Percentiles rank a stretch among this genome's conserved stretches.
Evolutionary conservation across 2,329 filamentous ascomycete genomes (phyloP).

Genomic region (Pseudonectria foliicola): DNA sequence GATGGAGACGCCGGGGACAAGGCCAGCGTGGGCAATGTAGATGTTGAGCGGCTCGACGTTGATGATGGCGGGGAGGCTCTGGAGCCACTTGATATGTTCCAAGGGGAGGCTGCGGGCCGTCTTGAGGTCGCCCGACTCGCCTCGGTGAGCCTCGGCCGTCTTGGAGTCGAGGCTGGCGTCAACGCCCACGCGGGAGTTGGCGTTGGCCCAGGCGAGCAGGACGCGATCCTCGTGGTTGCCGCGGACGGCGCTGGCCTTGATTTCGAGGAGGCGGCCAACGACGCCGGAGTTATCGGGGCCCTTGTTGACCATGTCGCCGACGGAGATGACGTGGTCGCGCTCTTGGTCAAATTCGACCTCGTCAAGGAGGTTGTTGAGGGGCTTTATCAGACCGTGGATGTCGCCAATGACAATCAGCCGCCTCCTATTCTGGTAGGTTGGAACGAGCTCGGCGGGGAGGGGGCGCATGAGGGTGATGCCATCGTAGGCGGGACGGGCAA

Average conservation of each 20-base stretch:
- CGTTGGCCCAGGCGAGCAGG: constrained; percentile 52
- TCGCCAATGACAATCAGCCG: constrained; percentile 81
- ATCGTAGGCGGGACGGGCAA: constrained; percentile 31
- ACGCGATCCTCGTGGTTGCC: constrained; percentile 91
- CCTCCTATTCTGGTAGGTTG: constrained; percentile 34
- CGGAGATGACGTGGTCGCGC: constrained; percentile 65
- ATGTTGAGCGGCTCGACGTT: constrained; percentile 58
- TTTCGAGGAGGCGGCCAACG: constrained; percentile 63
- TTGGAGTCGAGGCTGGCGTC: constrained; percentile 20
- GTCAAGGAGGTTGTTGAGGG: constrained; percentile 58
- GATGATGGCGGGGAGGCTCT: constrained; percentile 69
- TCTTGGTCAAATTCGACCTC: constrained; percentile 53
- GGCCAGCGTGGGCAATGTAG: constrained; percentile 74
- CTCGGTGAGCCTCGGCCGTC: constrained; percentile 23
- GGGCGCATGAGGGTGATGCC: constrained; percentile 23
- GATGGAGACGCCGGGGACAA: constrained; percentile 68
- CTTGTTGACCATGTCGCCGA: constrained; percentile 77
- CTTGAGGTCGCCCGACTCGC: constrained; percentile 38
- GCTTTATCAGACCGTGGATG: constrained; percentile 77
- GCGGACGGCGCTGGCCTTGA: constrained; percentile 74
- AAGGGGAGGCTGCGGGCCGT: constrained; percentile 45
- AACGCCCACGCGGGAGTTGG: constrained; percentile 19
- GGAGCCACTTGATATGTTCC: constrained; percentile 62
- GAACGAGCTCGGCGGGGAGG: constrained; percentile 24
- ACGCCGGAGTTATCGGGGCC: constrained; percentile 78